Evolutionary conservation across 305 asterid genomes (phyloP).

Genomic region (Fraxinus xanthoxyloides): DNA sequence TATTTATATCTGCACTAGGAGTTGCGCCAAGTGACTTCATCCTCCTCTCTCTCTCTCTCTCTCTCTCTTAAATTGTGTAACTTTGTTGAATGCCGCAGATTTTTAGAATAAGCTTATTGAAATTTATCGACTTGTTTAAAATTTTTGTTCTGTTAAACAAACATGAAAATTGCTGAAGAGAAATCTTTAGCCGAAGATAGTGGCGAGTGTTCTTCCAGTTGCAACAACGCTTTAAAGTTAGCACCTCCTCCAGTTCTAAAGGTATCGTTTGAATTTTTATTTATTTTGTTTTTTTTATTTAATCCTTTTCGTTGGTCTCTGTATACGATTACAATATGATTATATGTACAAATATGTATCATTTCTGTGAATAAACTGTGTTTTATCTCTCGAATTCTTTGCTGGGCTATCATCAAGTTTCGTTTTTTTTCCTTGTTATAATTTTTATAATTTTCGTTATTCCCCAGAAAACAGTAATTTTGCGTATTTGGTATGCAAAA

Average conservation of each 20-base stretch:
- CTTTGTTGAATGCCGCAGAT: background rate
- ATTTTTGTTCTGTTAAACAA: constrained; percentile 5
- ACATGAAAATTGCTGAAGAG: constrained; percentile 45
- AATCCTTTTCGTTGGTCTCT: background rate
- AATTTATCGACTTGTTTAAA: background rate
- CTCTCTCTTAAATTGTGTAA: background rate
- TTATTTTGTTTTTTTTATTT: background rate
- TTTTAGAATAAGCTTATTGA: background rate
- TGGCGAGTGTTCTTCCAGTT: constrained; percentile 33
- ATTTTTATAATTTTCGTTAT: background rate
- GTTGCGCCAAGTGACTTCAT: background rate
- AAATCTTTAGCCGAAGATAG: constrained; percentile 30
- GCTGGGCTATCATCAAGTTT: constrained; percentile 5
- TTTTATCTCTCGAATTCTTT: constrained; percentile 16
- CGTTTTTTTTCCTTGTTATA: background rate
- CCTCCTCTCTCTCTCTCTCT: background rate
- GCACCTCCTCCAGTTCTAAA: constrained; percentile 29
- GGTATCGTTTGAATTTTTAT: constrained; percentile 28
- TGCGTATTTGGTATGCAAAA: background rate
- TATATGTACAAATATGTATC: background rate
- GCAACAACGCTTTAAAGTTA: constrained; percentile 18
- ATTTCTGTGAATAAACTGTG: background rate
- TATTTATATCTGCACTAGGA: background rate
- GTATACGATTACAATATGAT: background rate
- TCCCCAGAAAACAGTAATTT: background rate